Conservation (phyloP, 768 basidiomycete genomes). For the Phylloporus sp. region DNA sequence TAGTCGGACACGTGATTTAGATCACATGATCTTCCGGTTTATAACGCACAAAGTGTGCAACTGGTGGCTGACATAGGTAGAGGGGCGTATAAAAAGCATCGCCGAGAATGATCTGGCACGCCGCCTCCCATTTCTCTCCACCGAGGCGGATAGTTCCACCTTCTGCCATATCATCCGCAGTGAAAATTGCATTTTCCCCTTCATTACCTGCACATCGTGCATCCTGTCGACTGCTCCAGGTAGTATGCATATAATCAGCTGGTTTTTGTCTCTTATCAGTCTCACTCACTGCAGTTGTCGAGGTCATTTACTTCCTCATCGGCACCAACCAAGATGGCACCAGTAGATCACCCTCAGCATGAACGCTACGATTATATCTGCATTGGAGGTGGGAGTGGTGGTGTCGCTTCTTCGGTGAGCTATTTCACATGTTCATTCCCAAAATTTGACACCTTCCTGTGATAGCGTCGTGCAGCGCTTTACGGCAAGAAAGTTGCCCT, state of each 20-base stretch:
- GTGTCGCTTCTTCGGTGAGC: constrained; percentile 79
- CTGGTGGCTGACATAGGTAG: constrained; percentile 17
- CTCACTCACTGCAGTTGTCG: constrained; percentile 36
- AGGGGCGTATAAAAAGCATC: constrained; percentile 16
- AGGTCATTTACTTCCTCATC: constrained; percentile 41
- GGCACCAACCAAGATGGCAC: constrained; percentile 67
- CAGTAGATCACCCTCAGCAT: constrained; percentile 57
- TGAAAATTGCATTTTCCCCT: constrained; percentile 14
- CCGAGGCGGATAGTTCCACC: constrained; percentile 9
- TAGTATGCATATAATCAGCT: constrained; percentile 5
- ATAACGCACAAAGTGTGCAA: neutral
- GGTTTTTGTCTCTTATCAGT: neutral
- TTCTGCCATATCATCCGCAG: constrained; percentile 1
- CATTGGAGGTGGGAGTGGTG: constrained; percentile 93
- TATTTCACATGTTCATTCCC: constrained; percentile 2
- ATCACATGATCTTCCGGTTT: constrained; percentile 12
- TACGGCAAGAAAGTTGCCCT: constrained; percentile 94
- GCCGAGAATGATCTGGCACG: constrained; percentile 9
- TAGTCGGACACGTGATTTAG: neutral
- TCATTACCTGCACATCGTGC: constrained; percentile 5
- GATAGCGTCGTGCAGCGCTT: constrained; percentile 83
- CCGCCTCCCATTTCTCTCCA: constrained; percentile 3
- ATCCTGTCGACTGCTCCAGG: constrained; percentile 25
- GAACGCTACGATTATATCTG: constrained; percentile 82
- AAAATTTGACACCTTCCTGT: neutral